A percentile compares a stretch with the other conserved stretches of the same genome.
Evolutionary conservation across 306 rosid genomes (phyloP).

Genomic region (Rosa lucieae): DNA sequence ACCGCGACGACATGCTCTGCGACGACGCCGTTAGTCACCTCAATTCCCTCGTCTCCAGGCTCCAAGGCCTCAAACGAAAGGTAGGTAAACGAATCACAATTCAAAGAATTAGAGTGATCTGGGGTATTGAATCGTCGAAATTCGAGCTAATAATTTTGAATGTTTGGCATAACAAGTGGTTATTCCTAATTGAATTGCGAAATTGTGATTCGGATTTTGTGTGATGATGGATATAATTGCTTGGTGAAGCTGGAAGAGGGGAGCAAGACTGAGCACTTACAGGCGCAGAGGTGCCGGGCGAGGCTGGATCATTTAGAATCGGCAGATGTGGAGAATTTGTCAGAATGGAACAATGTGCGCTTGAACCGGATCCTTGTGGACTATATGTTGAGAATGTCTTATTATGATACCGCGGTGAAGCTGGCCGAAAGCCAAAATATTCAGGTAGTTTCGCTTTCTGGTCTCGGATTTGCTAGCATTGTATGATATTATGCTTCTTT

Average conservation of each 20-base stretch:
- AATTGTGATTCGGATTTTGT: conserved; percentile 5
- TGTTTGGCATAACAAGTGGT: neutral
- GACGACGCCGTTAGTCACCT: conserved; percentile 77
- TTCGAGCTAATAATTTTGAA: conserved; percentile 1
- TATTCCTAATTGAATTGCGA: neutral
- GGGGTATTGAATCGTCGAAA: neutral
- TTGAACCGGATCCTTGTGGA: conserved; percentile 92
- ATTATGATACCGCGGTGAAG: conserved; percentile 75
- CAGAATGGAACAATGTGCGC: conserved; percentile 76
- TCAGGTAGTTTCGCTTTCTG: conserved; percentile 46
- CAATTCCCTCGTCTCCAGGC: conserved; percentile 74
- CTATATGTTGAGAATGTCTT: conserved; percentile 96
- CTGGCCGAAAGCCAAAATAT: conserved; percentile 74
- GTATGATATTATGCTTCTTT: neutral
- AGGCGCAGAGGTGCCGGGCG: conserved; percentile 82
- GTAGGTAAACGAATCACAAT: conserved; percentile 55
- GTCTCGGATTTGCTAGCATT: neutral
- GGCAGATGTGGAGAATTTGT: conserved; percentile 63
- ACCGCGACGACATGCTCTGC: conserved; percentile 39
- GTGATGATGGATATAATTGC: conserved; percentile 8
- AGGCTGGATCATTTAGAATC: conserved; percentile 83
- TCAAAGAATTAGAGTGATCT: neutral
- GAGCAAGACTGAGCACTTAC: conserved; percentile 66
- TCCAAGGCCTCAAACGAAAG: conserved; percentile 91
- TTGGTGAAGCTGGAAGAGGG: conserved; percentile 80